Percentiles rank a stretch among this genome's conserved stretches.
These are phyloP conservation scores for Leccinellum albellum DNA, from an alignment of 768 basidiomycete species.

Conservation along the genomic window DNA sequence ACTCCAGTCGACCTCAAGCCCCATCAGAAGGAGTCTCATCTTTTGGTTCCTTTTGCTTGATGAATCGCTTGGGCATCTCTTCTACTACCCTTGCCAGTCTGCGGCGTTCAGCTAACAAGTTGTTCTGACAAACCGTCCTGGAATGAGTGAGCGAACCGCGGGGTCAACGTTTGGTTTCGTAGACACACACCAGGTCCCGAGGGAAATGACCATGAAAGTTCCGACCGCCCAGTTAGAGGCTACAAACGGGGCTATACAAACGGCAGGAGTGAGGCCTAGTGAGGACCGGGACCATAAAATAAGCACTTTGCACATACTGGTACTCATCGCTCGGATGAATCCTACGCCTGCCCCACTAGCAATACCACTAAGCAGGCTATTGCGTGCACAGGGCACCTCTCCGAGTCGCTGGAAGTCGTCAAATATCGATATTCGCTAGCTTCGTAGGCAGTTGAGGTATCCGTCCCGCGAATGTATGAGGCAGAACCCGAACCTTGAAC, in stretches of 20 bases:
- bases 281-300: slow-evolving; percentile 1
- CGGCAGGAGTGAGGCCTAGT: slow-evolving; percentile 8
- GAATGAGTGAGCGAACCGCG: slow-evolving; percentile 7
- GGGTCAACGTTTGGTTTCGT: neutral
- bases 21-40: slow-evolving; percentile 19
- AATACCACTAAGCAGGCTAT: slow-evolving; percentile 72
- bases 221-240: slow-evolving; percentile 80
- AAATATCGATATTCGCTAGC: slow-evolving; percentile 43
- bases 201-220: slow-evolving; percentile 63
- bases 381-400: slow-evolving; percentile 75
- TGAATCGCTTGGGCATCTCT: slow-evolving; percentile 52
- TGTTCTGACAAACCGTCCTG: slow-evolving; percentile 65
- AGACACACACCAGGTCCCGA: slow-evolving; percentile 62
- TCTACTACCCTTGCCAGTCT: slow-evolving; percentile 57
- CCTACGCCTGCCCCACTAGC: slow-evolving; percentile 78
- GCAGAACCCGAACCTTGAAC: slow-evolving; percentile 26
- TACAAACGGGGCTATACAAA: slow-evolving; percentile 45
- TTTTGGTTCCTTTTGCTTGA: slow-evolving; percentile 40
- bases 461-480: neutral
- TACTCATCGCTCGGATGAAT: slow-evolving; percentile 61
- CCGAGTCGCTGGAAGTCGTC: slow-evolving; percentile 59
- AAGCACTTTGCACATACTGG: slow-evolving; percentile 44
- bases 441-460: slow-evolving; percentile 24
- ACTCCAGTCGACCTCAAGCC: neutral
- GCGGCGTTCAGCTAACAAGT: slow-evolving; percentile 49